Evolutionary conservation across 805 yeast species (phyloP).

Genomic region (Kodamaea lidongshanica): DNA sequence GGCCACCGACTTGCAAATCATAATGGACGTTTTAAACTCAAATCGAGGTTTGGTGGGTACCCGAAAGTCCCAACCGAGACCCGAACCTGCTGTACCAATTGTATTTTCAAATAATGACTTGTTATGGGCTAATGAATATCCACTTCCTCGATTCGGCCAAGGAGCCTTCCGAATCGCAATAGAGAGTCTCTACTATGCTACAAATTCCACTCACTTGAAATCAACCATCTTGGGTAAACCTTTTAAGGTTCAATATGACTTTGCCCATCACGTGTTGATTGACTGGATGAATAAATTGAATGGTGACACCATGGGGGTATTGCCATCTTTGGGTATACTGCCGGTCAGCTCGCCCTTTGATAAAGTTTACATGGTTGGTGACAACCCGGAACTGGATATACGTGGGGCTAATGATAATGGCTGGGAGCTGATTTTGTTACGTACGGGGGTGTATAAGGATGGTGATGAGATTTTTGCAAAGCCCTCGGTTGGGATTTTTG

Average conservation of each 20-base stretch:
- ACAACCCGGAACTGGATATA: conserved; percentile 91
- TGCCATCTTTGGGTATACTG: conserved; percentile 43
- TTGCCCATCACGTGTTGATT: conserved; percentile 66
- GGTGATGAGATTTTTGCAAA: conserved; percentile 29
- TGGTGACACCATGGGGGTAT: conserved; percentile 18
- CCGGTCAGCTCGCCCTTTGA: conserved; percentile 34
- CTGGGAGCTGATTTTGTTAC: conserved; percentile 80
- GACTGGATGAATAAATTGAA: conserved; percentile 43
- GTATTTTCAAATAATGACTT: conserved; percentile 79
- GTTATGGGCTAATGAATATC: conserved; percentile 81
- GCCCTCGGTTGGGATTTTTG: conserved; percentile 47
- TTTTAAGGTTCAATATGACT: conserved; percentile 69
- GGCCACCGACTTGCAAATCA: conserved; percentile 78
- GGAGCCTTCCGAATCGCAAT: conserved; percentile 72
- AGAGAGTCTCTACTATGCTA: conserved; percentile 51
- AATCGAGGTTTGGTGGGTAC: conserved; percentile 63
- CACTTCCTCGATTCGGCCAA: conserved; percentile 78
- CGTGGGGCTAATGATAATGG: conserved; percentile 82
- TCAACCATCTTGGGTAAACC: conserved; percentile 78
- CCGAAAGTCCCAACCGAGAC: conserved; percentile 7
- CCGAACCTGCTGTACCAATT: conserved; percentile 45
- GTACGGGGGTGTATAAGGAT: conserved; percentile 81
- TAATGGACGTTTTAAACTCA: conserved; percentile 63
- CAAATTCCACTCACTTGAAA: conserved; percentile 40
- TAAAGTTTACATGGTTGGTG: conserved; percentile 91